phyloP scores from a whole-genome alignment of 1,284 basidiomycete species.

The Austropuccinia psidii region DNA sequence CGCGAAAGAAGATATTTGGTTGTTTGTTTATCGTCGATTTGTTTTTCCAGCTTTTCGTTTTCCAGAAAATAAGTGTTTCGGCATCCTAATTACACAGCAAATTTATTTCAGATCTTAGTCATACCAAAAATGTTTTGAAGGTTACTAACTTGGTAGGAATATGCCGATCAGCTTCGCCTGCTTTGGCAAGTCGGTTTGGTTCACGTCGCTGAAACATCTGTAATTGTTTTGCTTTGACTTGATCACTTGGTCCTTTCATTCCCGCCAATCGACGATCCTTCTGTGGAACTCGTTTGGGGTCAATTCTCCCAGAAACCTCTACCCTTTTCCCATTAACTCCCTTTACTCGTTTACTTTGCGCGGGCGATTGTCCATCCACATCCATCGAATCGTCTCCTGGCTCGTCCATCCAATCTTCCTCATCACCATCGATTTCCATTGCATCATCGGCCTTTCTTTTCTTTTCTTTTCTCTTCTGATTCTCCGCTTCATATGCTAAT shows the following conservation, averaged over 20 bases:
- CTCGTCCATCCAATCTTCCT: constrained; percentile 50
- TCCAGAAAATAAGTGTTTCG: constrained; percentile 76
- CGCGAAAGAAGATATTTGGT: no score
- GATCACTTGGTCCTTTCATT: constrained; percentile 68
- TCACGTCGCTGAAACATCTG: constrained; percentile 74
- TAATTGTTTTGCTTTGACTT: constrained; percentile 65
- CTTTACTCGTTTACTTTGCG: background rate
- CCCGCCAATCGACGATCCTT: constrained; percentile 70
- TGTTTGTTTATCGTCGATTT: constrained; percentile 35
- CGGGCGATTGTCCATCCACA: constrained; percentile 48
- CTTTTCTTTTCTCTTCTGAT: constrained; percentile 46
- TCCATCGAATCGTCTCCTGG: constrained; percentile 46
- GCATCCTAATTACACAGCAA: constrained; percentile 51
- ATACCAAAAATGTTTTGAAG: constrained; percentile 45
- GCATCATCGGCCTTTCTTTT: constrained; percentile 55
- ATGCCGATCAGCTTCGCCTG: constrained; percentile 75
- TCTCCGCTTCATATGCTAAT: constrained; percentile 51
- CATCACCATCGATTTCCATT: constrained; percentile 51
- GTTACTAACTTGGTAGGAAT: constrained; percentile 70
- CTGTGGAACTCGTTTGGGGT: constrained; percentile 56
- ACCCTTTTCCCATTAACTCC: constrained; percentile 40
- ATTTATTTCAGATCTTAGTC: constrained; percentile 15
- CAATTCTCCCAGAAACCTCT: constrained; percentile 58
- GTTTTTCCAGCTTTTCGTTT: constrained; percentile 57
- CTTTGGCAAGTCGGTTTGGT: constrained; percentile 77